Evolutionary conservation across 2,329 filamentous ascomycete genomes (phyloP).

Genomic region (Lasiodiplodia citricola): DNA sequence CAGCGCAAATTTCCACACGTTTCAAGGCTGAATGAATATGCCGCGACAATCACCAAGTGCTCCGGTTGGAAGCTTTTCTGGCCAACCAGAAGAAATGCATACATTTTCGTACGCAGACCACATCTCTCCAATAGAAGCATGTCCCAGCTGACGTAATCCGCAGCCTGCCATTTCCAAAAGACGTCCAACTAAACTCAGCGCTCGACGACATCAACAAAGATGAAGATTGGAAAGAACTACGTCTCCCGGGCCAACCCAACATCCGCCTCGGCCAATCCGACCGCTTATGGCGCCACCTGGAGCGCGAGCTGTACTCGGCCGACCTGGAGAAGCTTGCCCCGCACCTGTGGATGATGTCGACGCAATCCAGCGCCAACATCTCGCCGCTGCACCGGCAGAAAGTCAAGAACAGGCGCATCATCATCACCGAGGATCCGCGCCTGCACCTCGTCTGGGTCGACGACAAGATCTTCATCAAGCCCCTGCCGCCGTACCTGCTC

Average conservation of each 20-base stretch:
- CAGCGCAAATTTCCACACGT: too few species aligned
- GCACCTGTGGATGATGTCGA: constrained; percentile 32
- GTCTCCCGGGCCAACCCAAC: neutral
- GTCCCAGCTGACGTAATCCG: too few species aligned
- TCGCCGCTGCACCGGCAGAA: constrained; percentile 26
- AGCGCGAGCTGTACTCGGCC: neutral
- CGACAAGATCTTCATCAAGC: constrained; percentile 34
- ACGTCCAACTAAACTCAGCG: too few species aligned
- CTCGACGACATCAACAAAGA: too few species aligned
- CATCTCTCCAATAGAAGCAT: too few species aligned
- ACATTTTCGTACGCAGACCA: too few species aligned
- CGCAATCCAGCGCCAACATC: constrained; percentile 32
- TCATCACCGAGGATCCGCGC: constrained; percentile 31
- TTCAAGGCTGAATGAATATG: too few species aligned
- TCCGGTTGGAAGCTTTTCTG: too few species aligned
- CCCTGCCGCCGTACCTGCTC: constrained; percentile 33
- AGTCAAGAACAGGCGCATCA: constrained; percentile 32
- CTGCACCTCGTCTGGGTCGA: constrained; percentile 34
- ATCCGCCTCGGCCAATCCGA: neutral
- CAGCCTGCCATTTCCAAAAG: too few species aligned
- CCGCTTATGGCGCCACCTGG: neutral
- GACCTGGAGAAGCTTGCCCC: neutral
- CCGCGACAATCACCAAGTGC: too few species aligned
- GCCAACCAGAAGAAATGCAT: too few species aligned
- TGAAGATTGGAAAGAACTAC: too few species aligned